Conservation (phyloP, 148 eudicot genomes). For the Polygonum aviculare region DNA sequence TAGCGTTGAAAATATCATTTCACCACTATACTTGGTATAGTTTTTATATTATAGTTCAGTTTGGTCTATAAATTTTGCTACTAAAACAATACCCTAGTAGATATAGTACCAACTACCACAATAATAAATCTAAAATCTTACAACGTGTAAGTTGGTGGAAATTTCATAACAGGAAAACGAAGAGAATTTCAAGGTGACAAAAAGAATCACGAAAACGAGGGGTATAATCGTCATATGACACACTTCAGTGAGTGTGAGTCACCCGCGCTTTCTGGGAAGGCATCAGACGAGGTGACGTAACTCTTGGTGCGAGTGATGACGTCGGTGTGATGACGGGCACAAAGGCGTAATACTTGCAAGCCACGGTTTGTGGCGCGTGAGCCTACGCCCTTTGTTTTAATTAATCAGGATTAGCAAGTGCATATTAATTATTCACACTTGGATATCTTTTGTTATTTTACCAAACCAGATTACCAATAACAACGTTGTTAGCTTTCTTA, state of each 20-base stretch:
- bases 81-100: no score
- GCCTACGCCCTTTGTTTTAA: not conserved
- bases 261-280: not conserved
- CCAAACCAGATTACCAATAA: no score
- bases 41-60: no score
- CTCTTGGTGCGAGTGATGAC: not conserved
- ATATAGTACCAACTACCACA: no score
- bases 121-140: no score
- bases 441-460: not conserved
- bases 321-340: not conserved
- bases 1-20: no score
- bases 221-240: not conserved
- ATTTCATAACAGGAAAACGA: not conserved
- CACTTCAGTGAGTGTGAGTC: not conserved
- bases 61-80: no score
- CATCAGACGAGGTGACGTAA: not conserved
- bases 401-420: not conserved
- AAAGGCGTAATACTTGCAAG: not conserved
- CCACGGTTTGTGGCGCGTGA: slow-evolving; percentile 1
- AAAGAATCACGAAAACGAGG: not conserved
- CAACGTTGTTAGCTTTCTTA: no score
- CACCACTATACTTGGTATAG: no score
- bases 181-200: not conserved
- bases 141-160: no score
- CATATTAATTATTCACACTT: not conserved